phyloP scores from a whole-genome alignment of 148 eudicot genomes.

The Gaultheria prostrata region DNA sequence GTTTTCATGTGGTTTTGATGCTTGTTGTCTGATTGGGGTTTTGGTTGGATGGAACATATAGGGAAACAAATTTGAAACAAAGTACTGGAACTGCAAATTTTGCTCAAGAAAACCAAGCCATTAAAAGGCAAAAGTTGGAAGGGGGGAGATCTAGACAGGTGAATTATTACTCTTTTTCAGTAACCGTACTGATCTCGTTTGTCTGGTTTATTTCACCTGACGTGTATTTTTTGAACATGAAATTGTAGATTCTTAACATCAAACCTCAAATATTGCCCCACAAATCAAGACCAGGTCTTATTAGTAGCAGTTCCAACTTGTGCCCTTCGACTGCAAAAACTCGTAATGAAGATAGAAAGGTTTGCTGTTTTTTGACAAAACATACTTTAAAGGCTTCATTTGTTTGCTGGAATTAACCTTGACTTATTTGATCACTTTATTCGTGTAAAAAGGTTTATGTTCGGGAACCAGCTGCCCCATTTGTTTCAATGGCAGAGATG shows the following conservation, averaged over 20 bases:
- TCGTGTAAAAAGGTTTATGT: slow-evolving; percentile 60
- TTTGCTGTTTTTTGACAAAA: slow-evolving; percentile 18
- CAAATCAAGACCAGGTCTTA: slow-evolving; percentile 54
- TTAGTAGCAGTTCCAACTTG: slow-evolving; percentile 31
- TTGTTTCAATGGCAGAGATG: slow-evolving; percentile 94
- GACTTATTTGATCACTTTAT: slow-evolving; percentile 13
- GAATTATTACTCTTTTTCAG: neutral
- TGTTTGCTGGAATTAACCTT: slow-evolving; percentile 1
- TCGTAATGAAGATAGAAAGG: slow-evolving; percentile 71
- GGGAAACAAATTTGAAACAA: slow-evolving; percentile 41
- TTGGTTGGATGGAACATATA: slow-evolving; percentile 14
- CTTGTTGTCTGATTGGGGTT: neutral
- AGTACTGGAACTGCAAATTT: slow-evolving; percentile 57
- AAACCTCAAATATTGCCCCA: slow-evolving; percentile 69
- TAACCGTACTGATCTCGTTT: neutral
- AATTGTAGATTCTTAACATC: slow-evolving; percentile 62
- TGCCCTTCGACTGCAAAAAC: slow-evolving; percentile 39
- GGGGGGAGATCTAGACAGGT: slow-evolving; percentile 80
- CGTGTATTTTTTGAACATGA: neutral
- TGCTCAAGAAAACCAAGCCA: slow-evolving; percentile 85
- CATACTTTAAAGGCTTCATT: neutral
- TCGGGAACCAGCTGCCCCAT: slow-evolving; percentile 63
- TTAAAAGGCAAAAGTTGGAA: slow-evolving; percentile 88
- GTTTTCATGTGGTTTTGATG: neutral
- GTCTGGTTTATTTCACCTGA: neutral